phyloP scores from a whole-genome alignment of 768 basidiomycete genomes.

The Pleurotus eryngii region DNA sequence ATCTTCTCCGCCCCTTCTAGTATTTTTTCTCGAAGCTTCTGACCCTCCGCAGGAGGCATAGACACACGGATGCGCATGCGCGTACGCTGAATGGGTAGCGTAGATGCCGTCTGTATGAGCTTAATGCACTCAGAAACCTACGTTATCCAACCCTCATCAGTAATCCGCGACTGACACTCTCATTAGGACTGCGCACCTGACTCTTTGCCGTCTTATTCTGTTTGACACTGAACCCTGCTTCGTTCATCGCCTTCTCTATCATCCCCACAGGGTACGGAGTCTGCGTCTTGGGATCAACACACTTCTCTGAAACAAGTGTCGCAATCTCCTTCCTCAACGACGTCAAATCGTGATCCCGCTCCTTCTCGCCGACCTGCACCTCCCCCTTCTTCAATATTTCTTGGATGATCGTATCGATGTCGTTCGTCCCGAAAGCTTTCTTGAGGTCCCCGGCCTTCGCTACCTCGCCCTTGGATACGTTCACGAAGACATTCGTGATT shows the following conservation, averaged over 20 bases:
- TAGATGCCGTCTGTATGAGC: slow-evolving; percentile 73
- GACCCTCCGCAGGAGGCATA: slow-evolving; percentile 65
- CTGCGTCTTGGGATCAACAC: slow-evolving; percentile 89
- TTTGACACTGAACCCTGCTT: slow-evolving; percentile 90
- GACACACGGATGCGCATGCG: slow-evolving; percentile 88
- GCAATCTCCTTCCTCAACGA: slow-evolving; percentile 87
- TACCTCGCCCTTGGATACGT: slow-evolving; percentile 94
- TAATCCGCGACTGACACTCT: background rate
- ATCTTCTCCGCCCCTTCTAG: slow-evolving; percentile 74
- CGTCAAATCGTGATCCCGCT: slow-evolving; percentile 85
- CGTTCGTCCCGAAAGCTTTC: slow-evolving; percentile 84
- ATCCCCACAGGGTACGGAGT: slow-evolving; percentile 90
- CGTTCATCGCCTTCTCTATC: slow-evolving; percentile 97
- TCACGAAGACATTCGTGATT: slow-evolving; percentile 92
- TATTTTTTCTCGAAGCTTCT: slow-evolving; percentile 68
- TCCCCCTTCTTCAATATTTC: slow-evolving; percentile 97
- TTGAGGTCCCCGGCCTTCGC: slow-evolving; percentile 87
- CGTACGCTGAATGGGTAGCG: slow-evolving; percentile 90
- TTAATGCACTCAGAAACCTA: slow-evolving; percentile 90
- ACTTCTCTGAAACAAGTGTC: slow-evolving; percentile 92
- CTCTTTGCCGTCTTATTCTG: slow-evolving; percentile 89
- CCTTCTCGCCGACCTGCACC: slow-evolving; percentile 95
- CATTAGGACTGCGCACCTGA: slow-evolving; percentile 52
- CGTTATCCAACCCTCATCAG: background rate
- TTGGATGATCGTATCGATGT: slow-evolving; percentile 68